Conservation (phyloP, 768 basidiomycete genomes). For the Hericium erinaceus region DNA sequence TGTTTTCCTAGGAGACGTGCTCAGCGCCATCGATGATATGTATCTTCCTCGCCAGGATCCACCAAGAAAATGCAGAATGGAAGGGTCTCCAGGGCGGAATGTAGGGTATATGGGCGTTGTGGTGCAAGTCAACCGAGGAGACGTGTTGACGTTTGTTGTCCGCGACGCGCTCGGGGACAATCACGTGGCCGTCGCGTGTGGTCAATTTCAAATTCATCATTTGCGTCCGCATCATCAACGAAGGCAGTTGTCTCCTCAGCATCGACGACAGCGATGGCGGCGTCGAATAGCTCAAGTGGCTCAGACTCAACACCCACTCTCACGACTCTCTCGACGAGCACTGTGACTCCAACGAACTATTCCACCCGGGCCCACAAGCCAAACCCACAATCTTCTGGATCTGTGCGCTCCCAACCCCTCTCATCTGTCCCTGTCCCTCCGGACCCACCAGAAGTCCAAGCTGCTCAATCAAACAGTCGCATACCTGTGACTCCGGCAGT, state of each 20-base stretch:
- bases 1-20: slow-evolving; percentile 61
- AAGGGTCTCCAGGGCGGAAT: not conserved
- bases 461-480: slow-evolving; percentile 33
- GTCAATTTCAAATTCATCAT: not conserved
- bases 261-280: not conserved
- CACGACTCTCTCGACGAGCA: not conserved
- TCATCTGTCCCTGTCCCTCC: not conserved
- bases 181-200: slow-evolving; percentile 5
- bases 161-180: slow-evolving; percentile 10
- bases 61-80: not conserved
- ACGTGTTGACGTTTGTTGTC: slow-evolving; percentile 11
- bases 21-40: slow-evolving; percentile 44
- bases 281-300: not conserved
- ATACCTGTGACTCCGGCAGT: slow-evolving; percentile 82
- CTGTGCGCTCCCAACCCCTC: not conserved
- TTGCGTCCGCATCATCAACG: slow-evolving; percentile 1
- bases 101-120: not conserved
- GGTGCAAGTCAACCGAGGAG: not conserved
- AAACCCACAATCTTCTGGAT: not conserved
- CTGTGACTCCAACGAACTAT: no score
- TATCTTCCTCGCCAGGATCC: not conserved
- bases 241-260: not conserved
- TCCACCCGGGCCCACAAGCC: not conserved
- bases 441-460: not conserved
- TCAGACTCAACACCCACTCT: not conserved